Conservation (phyloP, 1,284 basidiomycete species). For the Cutaneotrichosporon cavernicola region DNA sequence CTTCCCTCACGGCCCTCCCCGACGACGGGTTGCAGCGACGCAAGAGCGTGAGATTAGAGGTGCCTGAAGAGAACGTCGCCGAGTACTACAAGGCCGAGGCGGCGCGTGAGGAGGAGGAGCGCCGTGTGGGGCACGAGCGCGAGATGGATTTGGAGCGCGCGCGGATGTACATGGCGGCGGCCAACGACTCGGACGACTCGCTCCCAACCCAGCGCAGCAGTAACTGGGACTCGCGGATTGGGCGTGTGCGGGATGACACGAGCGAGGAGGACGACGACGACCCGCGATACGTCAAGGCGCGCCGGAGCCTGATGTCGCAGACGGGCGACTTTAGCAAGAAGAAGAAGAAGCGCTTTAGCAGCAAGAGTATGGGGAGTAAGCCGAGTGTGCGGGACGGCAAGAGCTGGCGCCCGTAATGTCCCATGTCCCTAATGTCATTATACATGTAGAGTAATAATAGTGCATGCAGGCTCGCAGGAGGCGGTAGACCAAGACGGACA, state of each 20-base stretch:
- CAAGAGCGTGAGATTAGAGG: conserved; percentile 48
- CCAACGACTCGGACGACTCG: conserved; percentile 16
- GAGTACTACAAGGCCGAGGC: conserved; percentile 6
- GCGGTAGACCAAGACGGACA: background rate
- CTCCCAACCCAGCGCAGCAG: conserved; percentile 2
- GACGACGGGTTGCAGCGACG: conserved; percentile 30
- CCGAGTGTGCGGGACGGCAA: background rate
- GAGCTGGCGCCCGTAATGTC: background rate
- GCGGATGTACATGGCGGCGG: conserved; percentile 11
- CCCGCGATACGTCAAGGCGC: conserved; percentile 42
- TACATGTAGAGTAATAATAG: background rate
- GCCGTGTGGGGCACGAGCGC: background rate
- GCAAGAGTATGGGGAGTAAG: conserved; percentile 22
- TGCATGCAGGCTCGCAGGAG: background rate
- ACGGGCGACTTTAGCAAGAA: conserved; percentile 6
- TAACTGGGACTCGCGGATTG: conserved; percentile 48
- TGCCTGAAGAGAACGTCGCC: conserved; percentile 20
- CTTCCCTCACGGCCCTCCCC: background rate
- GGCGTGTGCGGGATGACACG: conserved; percentile 45
- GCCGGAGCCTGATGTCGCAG: conserved; percentile 18
- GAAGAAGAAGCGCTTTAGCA: conserved; percentile 16
- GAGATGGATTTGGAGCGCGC: conserved; percentile 11
- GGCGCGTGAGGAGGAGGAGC: conserved; percentile 11
- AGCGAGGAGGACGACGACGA: conserved; percentile 43
- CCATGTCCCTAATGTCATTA: background rate